These are phyloP conservation scores for Trypanosoma congolense DNA, from an alignment of 208 protist species.

Conservation along the genomic window DNA sequence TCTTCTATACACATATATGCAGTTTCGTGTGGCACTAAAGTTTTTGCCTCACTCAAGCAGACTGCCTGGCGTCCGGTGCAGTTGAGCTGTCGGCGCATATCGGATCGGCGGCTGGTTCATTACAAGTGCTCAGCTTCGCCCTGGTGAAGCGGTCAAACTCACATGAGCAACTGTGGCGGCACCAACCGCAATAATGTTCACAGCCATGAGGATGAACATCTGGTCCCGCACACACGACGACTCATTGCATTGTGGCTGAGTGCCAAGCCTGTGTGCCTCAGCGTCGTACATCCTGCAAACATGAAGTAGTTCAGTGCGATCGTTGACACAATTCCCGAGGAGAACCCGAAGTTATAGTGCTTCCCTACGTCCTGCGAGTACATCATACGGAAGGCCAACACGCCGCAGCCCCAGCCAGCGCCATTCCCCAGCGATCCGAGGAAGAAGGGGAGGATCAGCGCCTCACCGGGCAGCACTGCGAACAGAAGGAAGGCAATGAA, in stretches of 20 bases:
- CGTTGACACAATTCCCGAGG: slow-evolving; percentile 45
- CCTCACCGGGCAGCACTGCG: slow-evolving; percentile 30
- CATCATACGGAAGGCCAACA: slow-evolving; percentile 33
- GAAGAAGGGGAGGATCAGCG: slow-evolving; percentile 43
- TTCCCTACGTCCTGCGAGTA: slow-evolving; percentile 65
- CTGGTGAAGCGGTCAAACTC: slow-evolving; percentile 38
- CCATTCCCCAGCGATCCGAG: slow-evolving; percentile 45
- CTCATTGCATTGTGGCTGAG: slow-evolving; percentile 35
- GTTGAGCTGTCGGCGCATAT: not conserved
- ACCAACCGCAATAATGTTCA: slow-evolving; percentile 37
- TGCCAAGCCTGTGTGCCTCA: slow-evolving; percentile 24
- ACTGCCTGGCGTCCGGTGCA: slow-evolving; percentile 25
- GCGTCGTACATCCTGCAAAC: slow-evolving; percentile 61
- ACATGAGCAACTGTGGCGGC: slow-evolving; percentile 30
- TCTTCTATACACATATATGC: no score
- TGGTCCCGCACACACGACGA: slow-evolving; percentile 43
- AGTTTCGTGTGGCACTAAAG: no score
- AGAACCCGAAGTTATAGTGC: slow-evolving; percentile 57
- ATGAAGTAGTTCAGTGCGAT: slow-evolving; percentile 72
- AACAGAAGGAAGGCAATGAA: slow-evolving; percentile 34
- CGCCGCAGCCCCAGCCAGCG: slow-evolving; percentile 45
- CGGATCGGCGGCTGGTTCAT: not conserved
- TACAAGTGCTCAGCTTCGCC: not conserved
- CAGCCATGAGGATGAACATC: slow-evolving; percentile 60
- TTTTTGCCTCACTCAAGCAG: not conserved